Conservation (phyloP, 768 basidiomycete genomes). For the Auricularia heimuer region DNA sequence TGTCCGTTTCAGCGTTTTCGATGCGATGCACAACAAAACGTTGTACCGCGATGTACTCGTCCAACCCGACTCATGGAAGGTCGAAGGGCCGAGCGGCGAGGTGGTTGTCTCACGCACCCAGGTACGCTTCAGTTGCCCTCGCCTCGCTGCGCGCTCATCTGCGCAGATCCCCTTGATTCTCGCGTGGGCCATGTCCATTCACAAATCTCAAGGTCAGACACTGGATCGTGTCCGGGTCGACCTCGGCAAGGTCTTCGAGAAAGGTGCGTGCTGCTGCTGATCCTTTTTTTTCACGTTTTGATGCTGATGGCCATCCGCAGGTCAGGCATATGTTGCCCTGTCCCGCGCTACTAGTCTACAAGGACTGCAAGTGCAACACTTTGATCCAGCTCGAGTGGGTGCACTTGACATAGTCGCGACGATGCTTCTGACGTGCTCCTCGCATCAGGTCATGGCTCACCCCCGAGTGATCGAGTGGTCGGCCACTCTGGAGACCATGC, state of each 20-base stretch:
- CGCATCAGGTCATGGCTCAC: neutral
- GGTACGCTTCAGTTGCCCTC: slow-evolving; percentile 32
- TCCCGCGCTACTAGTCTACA: slow-evolving; percentile 82
- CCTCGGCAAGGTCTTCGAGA: slow-evolving; percentile 86
- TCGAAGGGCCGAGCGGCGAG: slow-evolving; percentile 80
- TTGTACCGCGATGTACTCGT: slow-evolving; percentile 42
- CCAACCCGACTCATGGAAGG: slow-evolving; percentile 69
- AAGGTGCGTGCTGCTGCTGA: slow-evolving; percentile 37
- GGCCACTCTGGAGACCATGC: neutral
- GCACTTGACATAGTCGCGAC: neutral
- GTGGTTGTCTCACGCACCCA: slow-evolving; percentile 71
- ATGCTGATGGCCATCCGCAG: slow-evolving; percentile 25
- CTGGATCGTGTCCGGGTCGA: slow-evolving; percentile 92
- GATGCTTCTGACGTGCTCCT: neutral
- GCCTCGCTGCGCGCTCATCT: neutral
- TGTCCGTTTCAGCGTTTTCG: slow-evolving; percentile 56
- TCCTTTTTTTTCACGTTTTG: neutral
- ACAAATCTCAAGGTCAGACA: slow-evolving; percentile 97
- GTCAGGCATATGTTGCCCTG: slow-evolving; percentile 85
- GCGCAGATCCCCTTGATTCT: slow-evolving; percentile 74
- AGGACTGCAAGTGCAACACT: slow-evolving; percentile 77
- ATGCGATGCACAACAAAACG: slow-evolving; percentile 40
- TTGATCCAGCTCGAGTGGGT: slow-evolving; percentile 60
- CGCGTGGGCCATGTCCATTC: slow-evolving; percentile 97
- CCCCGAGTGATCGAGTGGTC: neutral